Evolutionary conservation across 768 basidiomycete genomes (phyloP).

Genomic region (Dioszegia hungarica): DNA sequence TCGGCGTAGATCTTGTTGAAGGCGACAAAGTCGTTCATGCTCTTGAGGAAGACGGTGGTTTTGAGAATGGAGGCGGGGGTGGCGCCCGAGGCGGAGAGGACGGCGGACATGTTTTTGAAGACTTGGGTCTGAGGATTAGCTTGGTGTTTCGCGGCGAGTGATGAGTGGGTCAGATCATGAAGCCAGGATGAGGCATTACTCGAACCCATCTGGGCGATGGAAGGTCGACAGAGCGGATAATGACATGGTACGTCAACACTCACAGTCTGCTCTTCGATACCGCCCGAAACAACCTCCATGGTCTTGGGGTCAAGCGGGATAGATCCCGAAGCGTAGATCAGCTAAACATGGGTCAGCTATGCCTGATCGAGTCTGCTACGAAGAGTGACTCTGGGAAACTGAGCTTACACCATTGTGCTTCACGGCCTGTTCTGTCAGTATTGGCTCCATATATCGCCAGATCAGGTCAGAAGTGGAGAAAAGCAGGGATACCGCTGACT

Average conservation of each 20-base stretch:
- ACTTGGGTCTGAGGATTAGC: conserved; percentile 58
- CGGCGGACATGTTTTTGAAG: conserved; percentile 75
- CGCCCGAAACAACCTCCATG: conserved; percentile 68
- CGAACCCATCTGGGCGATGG: too few relatives aligned
- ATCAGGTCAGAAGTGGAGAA: too few relatives aligned
- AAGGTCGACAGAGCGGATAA: too few relatives aligned
- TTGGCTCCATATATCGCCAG: conserved; percentile 50
- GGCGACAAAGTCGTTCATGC: conserved; percentile 80
- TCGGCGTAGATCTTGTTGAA: conserved; percentile 77
- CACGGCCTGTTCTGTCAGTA: conserved; percentile 55
- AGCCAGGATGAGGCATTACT: too few relatives aligned
- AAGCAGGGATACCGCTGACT: background rate
- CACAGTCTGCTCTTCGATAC: conserved; percentile 68
- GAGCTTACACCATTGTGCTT: conserved; percentile 61
- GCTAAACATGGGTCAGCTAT: conserved; percentile 14
- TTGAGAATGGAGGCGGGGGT: conserved; percentile 78
- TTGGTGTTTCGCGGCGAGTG: too few relatives aligned
- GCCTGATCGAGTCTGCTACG: too few relatives aligned
- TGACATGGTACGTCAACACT: too few relatives aligned
- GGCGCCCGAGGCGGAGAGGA: conserved; percentile 77
- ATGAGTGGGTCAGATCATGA: too few relatives aligned
- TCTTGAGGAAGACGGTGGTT: conserved; percentile 88
- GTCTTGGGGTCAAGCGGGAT: conserved; percentile 74
- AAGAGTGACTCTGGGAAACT: background rate
- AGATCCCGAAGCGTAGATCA: conserved; percentile 85